Evolutionary conservation across 495 filamentous ascomycete species (phyloP), one percentile per base, ranked within the genome.

Genomic region (Xeromyces bisporus): DNA sequence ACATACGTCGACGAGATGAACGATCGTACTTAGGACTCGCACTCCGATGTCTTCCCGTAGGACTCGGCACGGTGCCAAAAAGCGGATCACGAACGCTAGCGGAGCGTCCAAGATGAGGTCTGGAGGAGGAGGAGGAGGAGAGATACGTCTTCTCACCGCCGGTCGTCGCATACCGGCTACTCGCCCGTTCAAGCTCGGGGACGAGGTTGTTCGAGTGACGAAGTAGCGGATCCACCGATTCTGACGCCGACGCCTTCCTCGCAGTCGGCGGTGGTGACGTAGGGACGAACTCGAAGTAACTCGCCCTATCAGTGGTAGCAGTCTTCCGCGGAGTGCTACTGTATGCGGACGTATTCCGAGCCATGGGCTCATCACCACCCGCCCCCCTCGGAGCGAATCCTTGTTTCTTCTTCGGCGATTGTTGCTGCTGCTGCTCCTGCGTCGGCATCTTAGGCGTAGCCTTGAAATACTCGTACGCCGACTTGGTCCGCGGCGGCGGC

Each of bases 121-220:
- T n/a, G n/a, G n/a, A n/a, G n/a, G n/a, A n/a, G n/a, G n/a, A n/a
- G n/a, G n/a, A n/a, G 37, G 51, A 59, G 5, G 51, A 51, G 34
- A 72, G 58, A 37, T 64, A 62, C 0, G 71, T 76, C 57, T 67
- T 79, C 44, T 89, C 83, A 10, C 80, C 80, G 30, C 71, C 68
- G 17, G 67, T 51, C 2, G 64, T 68, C 21, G 71, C 64, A 44
- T 92, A 89, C 0, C 75, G 71, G 6, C 74, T 78, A 33, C 80
- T 73, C 15, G 66, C 51, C 7, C 80, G 66, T 25, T 58, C 49
- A 36, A 48, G 48, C 2, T 59, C 59, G 7, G 59, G 52, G 8
- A 47, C 36, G 10, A 9, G 20, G 9, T 4, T 21, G 20, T 37
- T 36, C 3, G 43, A 32, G 4, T 44, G 36, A 7, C 48, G 41